Evolutionary conservation across 352 stramenopile species (phyloP), one percentile per base, ranked within the genome.

Genomic region (Pythium dissotocum): DNA sequence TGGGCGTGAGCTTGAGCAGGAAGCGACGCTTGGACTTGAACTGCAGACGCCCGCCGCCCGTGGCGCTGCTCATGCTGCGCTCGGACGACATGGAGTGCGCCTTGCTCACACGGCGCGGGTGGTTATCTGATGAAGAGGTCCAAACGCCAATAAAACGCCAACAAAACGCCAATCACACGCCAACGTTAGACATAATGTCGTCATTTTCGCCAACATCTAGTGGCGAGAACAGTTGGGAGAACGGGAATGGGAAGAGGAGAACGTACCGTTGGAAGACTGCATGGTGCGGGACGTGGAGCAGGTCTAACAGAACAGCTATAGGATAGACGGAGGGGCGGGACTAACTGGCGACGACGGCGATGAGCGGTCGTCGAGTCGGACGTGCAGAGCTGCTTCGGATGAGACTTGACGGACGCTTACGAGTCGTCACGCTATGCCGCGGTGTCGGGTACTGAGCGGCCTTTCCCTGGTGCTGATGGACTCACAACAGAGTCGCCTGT

Each of bases 1-100:
- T 95, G 12, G 88, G 88, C 65, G 88, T 95, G 57, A 95, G 81
- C 60, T 95, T 95, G 53, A 95, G 82, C 48, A 95, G 67, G 48
- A 78, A 94, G 30, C 88, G 83, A 35, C 88, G 88, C 70, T 89
- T 90, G 32, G 80, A 78, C 70, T 88, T 88, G 65, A 93, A 62
- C 61, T 77, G 65, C 26, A 70, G 30, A n/a, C 62, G 60, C 40
- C 33, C 52, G 52, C 42, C 55, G 44, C 42, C 40, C 8, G 9
- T 18, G 26, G 18, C 18, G 21, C 28, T 44, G 48, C 61, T 62
- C 40, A 63, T 33, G 46, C 58, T 72, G 52, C 69, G 64, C 53
- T 69, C 60, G 9, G 64, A 70, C 18, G 61, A 32, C 52, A 51
- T 44, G 26, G 69, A 75, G 46, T 48, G 35, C n/a, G 59, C 48